These are phyloP conservation scores for Leccinum fibrillosum DNA, from an alignment of 768 basidiomycete species.

Conservation along the genomic window DNA sequence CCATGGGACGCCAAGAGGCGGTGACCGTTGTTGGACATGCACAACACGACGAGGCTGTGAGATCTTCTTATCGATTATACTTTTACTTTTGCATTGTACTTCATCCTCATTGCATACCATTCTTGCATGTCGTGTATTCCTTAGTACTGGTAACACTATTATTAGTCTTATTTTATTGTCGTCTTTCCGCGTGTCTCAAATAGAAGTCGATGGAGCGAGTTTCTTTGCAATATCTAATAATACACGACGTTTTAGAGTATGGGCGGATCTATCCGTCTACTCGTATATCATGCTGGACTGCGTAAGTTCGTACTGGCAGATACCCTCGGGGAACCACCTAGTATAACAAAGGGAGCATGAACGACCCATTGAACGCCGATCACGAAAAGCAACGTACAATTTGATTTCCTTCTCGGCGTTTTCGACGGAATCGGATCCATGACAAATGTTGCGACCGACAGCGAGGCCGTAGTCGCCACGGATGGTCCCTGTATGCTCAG, in stretches of 20 bases:
- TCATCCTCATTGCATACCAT: constrained; percentile 20
- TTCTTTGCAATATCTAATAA: constrained; percentile 9
- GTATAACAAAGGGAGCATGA: constrained; percentile 5
- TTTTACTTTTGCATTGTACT: constrained; percentile 25
- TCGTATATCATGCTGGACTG: constrained; percentile 78
- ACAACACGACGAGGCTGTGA: constrained; percentile 4
- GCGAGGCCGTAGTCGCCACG: constrained; percentile 94
- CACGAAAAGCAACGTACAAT: constrained; percentile 53
- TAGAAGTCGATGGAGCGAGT: not conserved
- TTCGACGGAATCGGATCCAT: constrained; percentile 87
- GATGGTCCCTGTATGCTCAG: constrained; percentile 65
- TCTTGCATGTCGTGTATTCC: constrained; percentile 7
- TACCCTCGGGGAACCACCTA: constrained; percentile 92
- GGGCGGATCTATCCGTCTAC: constrained; percentile 36
- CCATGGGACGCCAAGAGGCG: constrained; percentile 30
- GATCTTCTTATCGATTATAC: not conserved
- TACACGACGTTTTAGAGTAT: constrained; percentile 12
- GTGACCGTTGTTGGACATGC: constrained; percentile 4
- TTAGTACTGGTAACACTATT: not conserved
- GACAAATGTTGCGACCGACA: constrained; percentile 92
- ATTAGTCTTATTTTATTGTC: not conserved
- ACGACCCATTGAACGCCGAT: not conserved
- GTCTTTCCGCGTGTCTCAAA: not conserved
- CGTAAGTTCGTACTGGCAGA: constrained; percentile 65
- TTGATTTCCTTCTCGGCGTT: constrained; percentile 92